A percentile compares a stretch with the other conserved stretches of the same genome.
phyloP scores from a whole-genome alignment of 306 rosid species.

The Spatholobus suberectus region DNA sequence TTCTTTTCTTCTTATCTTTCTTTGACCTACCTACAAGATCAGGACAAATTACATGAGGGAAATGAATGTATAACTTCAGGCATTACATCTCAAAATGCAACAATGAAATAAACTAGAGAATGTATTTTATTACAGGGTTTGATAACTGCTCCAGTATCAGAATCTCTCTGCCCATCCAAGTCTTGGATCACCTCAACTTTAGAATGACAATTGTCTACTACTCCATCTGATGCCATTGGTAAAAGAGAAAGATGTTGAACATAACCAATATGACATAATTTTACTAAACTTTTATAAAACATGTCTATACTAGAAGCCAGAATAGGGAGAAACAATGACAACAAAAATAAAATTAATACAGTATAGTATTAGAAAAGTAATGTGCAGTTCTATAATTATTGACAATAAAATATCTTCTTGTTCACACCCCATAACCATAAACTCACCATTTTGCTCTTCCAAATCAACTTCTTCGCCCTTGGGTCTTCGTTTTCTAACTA shows the following conservation, averaged over 20 bases:
- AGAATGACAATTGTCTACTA: slow-evolving; percentile 9
- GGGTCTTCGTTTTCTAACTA: slow-evolving; percentile 22
- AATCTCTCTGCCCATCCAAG: slow-evolving; percentile 17
- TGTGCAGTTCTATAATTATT: neutral
- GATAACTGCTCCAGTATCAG: slow-evolving; percentile 27
- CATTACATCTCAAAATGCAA: slow-evolving; percentile 15
- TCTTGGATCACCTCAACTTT: slow-evolving; percentile 15
- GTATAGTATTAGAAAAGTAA: neutral
- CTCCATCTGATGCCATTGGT: slow-evolving; percentile 34
- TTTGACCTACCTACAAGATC: slow-evolving; percentile 62
- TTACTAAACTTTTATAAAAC: neutral
- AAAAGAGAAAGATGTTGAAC: neutral
- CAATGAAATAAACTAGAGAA: neutral
- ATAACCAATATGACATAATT: neutral
- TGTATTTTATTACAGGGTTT: slow-evolving; percentile 28
- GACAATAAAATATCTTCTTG: neutral
- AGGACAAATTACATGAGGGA: neutral
- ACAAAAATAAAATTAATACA: neutral
- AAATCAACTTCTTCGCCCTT: slow-evolving; percentile 42
- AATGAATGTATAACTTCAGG: slow-evolving; percentile 15
- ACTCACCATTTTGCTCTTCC: slow-evolving; percentile 51
- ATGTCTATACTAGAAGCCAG: neutral
- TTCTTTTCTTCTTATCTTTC: slow-evolving; percentile 60
- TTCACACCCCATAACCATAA: neutral
- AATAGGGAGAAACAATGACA: neutral